Evolutionary conservation across 192 early-diverging fungal species (phyloP), one percentile per base, ranked within the genome.

Genomic region (Chytriomyces hyalinus): DNA sequence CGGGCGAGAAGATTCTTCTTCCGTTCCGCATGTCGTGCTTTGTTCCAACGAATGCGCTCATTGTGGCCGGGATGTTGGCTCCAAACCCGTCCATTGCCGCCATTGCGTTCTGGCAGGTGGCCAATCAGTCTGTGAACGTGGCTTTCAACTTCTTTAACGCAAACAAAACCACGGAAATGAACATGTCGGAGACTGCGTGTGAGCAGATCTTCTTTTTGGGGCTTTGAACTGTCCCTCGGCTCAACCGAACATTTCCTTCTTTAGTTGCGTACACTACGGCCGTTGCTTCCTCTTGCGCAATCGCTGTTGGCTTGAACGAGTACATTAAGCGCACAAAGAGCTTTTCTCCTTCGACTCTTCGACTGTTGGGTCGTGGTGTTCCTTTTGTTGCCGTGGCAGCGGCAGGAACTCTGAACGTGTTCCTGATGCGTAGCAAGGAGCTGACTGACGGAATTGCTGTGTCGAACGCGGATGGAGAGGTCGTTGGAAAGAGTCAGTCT

Each of bases 21-120:
- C 94, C 93, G 44, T 95, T 95, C 80, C 81, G 94, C 43, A 95
- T 95, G 94, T 86, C 92, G 1, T 92, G 85, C 60, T 95, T 94
- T 81, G 92, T 93, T 22, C 94, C 94, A 5, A 93, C 94, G 4
- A 95, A 95, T 82, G 81, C 94, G 80, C 70, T 91, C 17, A 88
- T 95, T 43, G 90, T 94, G n/a, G 91, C 90, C 47, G 92, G 92
- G 26, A 95, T 95, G 94, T 83, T 95, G 75, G 84, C 89, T 81
- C 92, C 92, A n/a, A 93, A 93, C 75, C 93, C 92, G 59, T 79
- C 88, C 69, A 88, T 92, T 50, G 61, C 3, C 48, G 81, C 46
- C 15, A 26, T 74, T 28, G 20, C 17, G 7, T 66, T 77, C 43
- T 69, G 22, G 65, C 15, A 63, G 57, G 22, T 13, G 53, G 53